phyloP scores from a whole-genome alignment of 148 eudicot species.

The Cornus controversa region DNA sequence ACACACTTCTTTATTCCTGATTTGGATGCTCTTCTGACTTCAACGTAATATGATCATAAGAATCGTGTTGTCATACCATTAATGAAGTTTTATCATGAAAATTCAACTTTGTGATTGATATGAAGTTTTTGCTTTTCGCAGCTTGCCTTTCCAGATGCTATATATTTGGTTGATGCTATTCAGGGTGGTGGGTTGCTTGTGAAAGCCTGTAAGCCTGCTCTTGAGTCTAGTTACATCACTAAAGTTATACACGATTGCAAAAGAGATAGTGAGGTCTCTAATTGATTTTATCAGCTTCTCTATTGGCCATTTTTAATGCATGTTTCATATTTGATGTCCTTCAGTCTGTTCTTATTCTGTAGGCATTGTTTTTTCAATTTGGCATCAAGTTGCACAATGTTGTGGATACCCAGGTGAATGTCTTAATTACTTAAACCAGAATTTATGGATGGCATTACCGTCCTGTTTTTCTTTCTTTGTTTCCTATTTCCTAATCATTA shows the following conservation, averaged over 20 bases:
- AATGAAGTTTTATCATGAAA: not conserved
- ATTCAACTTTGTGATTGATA: not conserved
- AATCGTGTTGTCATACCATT: not conserved
- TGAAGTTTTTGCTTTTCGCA: conserved; percentile 26
- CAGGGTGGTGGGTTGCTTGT: conserved; percentile 71
- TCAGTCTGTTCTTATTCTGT: conserved; percentile 15
- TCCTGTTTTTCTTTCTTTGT: not conserved
- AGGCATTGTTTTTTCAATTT: conserved; percentile 86
- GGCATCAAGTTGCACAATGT: conserved; percentile 86
- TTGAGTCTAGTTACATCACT: conserved; percentile 75
- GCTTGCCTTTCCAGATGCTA: conserved; percentile 93
- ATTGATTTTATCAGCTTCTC: conserved; percentile 13
- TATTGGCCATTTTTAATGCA: not conserved
- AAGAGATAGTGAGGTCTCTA: conserved; percentile 91
- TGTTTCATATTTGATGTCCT: not conserved
- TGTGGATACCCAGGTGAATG: conserved; percentile 84
- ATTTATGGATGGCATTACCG: not conserved
- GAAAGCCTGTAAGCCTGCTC: conserved; percentile 94
- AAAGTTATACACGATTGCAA: conserved; percentile 98
- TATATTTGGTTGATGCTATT: conserved; percentile 87
- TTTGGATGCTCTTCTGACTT: not conserved
- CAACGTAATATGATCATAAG: not conserved
- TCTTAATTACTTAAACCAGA: not conserved
- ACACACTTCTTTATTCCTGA: not conserved
- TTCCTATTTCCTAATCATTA: not conserved